Evolutionary conservation across 2,329 filamentous ascomycete genomes (phyloP), one percentile per base, ranked within the genome.

Genomic region (Sporothrix variecibatus): DNA sequence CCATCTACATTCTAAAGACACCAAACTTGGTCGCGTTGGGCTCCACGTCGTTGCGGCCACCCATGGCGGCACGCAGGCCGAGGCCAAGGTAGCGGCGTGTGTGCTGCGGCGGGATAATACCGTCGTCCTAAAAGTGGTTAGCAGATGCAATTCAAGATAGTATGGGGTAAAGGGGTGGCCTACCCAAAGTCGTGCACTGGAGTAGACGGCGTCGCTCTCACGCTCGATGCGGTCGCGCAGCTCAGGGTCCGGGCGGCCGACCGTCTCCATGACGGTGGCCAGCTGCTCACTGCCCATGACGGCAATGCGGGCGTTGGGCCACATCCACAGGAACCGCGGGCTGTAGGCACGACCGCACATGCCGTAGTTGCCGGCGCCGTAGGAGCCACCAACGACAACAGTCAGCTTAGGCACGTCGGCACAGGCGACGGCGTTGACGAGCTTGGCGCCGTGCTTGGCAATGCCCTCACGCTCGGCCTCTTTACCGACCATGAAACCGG

Each of bases 241-340:
- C 76, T 91, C 92, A 0, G 93, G 92, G 81, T 98, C 95, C 93
- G 93, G 64, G 3, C 72, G 67, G 9, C 95, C 95, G 0, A 99
- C 95, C 1, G 95, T 93, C 83, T 94, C 93, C 96, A 99, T 98
- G 76, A 99, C 96, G 3, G 92, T 89, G 8, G 92, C 92, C 49
- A 99, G 86, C 85, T 98, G 95, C 83, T 98, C 95, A 56, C 93
- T 89, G 26, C 96, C 96, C 96, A 99, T 99, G 78, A 99, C 95
- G 43, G 93, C 94, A 71, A 97, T 94, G 80, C 93, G 93, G n/a
- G 96, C 94, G 78, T 97, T 97, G 56, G 96, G 96, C 96, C 96
- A 99, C 87, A 95, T 97, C 91, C 94, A 98, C 75, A 98, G 83
- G 82, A 98, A 94, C 15, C 94, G 87, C 0, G 95, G 95, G n/a